These are phyloP conservation scores for Phellinidium pouzarii DNA, from an alignment of 1,284 basidiomycete genomes.

Conservation along the genomic window DNA sequence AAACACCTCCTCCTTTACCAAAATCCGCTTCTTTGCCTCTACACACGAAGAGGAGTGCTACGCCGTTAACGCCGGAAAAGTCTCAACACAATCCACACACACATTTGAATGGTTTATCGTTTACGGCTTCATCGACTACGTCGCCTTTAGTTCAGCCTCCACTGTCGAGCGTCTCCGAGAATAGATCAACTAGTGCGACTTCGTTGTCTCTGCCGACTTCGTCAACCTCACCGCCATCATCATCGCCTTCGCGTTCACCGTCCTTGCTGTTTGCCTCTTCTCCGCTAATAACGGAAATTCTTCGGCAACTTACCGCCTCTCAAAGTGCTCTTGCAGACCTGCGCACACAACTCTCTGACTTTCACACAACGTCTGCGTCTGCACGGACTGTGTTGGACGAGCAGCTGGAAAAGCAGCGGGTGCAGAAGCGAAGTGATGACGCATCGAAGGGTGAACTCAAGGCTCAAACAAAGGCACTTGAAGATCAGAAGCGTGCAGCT, in stretches of 20 bases:
- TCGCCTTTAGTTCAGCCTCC: constrained; percentile 12
- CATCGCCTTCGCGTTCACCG: constrained; percentile 26
- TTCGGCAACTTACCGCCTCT: constrained; percentile 68
- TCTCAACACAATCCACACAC: neutral
- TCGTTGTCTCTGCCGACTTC: neutral
- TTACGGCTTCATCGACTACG: constrained; percentile 3
- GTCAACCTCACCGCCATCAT: constrained; percentile 1
- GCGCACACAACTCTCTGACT: constrained; percentile 69
- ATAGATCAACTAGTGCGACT: constrained; percentile 5
- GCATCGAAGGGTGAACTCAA: constrained; percentile 72
- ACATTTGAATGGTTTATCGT: constrained; percentile 3
- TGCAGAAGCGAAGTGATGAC: constrained; percentile 81
- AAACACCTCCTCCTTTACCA: constrained; percentile 74
- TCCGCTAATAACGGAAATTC: constrained; percentile 67
- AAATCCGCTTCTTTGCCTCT: constrained; percentile 73
- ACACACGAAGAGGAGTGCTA: constrained; percentile 36
- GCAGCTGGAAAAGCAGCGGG: constrained; percentile 70
- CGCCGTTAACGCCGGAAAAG: constrained; percentile 28
- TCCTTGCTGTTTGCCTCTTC: constrained; percentile 55
- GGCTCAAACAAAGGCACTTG: constrained; percentile 72
- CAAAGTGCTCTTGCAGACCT: constrained; percentile 67
- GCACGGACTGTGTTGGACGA: constrained; percentile 61
- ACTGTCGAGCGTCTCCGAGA: constrained; percentile 7
- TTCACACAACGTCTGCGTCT: constrained; percentile 52
- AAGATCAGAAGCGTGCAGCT: constrained; percentile 81